A percentile compares a stretch with the other conserved stretches of the same genome.
phyloP scores from a whole-genome alignment of 257 asterid species.

The Solanum verrucosum region DNA sequence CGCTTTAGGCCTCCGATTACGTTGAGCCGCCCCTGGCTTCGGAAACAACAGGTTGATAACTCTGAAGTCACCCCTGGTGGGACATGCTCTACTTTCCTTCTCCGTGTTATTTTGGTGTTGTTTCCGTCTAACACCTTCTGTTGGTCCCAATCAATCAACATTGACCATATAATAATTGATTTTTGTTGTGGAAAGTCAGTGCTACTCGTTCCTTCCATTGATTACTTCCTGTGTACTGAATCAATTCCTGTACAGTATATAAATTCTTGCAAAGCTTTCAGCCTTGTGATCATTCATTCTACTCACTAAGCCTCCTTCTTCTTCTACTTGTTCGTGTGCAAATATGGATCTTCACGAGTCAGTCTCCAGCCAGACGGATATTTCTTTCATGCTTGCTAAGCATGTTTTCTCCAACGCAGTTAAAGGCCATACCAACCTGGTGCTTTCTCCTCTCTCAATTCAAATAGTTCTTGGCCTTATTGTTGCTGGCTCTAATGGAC shows the following conservation, averaged over 20 bases:
- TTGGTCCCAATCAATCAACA: too few species aligned
- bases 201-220: background rate
- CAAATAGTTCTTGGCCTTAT: slow-evolving; percentile 1
- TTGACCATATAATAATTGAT: background rate
- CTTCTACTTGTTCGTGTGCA: background rate
- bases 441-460: slow-evolving; percentile 13
- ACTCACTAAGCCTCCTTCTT: background rate
- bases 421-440: background rate
- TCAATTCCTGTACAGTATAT: background rate
- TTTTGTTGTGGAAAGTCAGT: background rate
- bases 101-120: background rate
- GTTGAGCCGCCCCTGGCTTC: too few species aligned
- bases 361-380: slow-evolving; percentile 29
- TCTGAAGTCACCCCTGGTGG: background rate
- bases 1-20: too few species aligned
- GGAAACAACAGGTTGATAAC: background rate
- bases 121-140: background rate
- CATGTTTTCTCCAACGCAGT: slow-evolving; percentile 13
- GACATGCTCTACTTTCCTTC: background rate
- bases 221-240: background rate
- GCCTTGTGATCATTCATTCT: background rate
- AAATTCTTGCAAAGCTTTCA: background rate
- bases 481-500: background rate
- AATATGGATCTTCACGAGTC: slow-evolving; percentile 38
- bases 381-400: slow-evolving; percentile 32